Conservation (phyloP, 192 early-diverging fungal genomes). For the Coemansia sp. region DNA sequence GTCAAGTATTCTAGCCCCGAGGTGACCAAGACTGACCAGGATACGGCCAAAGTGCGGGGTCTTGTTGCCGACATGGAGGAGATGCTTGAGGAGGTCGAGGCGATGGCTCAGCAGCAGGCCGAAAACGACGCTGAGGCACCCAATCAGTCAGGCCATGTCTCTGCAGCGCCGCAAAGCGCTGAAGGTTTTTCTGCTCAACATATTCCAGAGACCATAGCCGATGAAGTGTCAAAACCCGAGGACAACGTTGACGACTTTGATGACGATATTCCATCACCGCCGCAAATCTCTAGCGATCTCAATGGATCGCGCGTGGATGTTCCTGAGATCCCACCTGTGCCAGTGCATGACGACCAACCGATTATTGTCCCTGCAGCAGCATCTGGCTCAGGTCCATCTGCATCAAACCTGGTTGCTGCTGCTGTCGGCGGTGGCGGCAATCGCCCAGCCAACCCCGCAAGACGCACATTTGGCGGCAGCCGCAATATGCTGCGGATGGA, state of each 20-base stretch:
- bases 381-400: background rate
- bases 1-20: conserved; percentile 44
- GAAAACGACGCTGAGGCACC: background rate
- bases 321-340: background rate
- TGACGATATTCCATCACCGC: conserved; percentile 47
- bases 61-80: conserved; percentile 52
- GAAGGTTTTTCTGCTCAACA: background rate
- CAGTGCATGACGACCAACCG: background rate
- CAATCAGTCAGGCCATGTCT: background rate
- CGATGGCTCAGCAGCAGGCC: conserved; percentile 11
- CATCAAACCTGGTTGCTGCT: background rate
- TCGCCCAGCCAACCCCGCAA: conserved; percentile 8
- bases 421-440: background rate
- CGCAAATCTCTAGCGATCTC: conserved; percentile 26
- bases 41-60: conserved; percentile 11
- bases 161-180: background rate
- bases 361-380: background rate
- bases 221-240: background rate
- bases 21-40: background rate
- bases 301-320: conserved; percentile 27
- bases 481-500: conserved; percentile 25
- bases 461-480: conserved; percentile 33
- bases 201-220: too few relatives aligned
- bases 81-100: conserved; percentile 47
- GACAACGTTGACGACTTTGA: conserved; percentile 23